Conservation (phyloP, 805 yeast species). For the Zygosaccharomyces kombuchaensis region DNA sequence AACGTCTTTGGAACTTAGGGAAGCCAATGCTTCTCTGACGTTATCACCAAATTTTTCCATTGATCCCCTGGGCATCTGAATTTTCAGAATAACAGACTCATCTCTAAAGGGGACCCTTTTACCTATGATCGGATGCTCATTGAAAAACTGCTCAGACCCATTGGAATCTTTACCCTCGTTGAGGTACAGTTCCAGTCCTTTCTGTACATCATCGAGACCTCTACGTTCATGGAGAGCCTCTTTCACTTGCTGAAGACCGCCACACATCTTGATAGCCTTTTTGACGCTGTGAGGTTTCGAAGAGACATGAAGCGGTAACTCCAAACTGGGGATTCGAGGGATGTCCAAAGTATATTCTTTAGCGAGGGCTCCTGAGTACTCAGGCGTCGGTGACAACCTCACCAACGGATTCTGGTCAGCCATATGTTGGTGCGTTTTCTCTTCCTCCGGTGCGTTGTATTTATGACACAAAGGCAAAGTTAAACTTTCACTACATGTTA, state of each 20-base stretch:
- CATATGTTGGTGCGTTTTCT: background rate
- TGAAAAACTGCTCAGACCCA: conserved; percentile 34
- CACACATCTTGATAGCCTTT: conserved; percentile 64
- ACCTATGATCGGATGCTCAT: conserved; percentile 63
- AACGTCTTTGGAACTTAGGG: conserved; percentile 35
- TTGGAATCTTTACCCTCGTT: conserved; percentile 40
- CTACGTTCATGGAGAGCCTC: conserved; percentile 33
- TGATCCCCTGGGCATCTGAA: conserved; percentile 55
- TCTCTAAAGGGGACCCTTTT: conserved; percentile 40
- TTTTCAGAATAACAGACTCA: conserved; percentile 56
- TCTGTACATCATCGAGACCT: conserved; percentile 21
- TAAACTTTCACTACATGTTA: background rate
- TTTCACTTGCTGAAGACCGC: conserved; percentile 46
- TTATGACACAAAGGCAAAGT: too few species aligned
- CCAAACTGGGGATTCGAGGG: conserved; percentile 71
- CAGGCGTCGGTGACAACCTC: conserved; percentile 14
- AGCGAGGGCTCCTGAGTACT: conserved; percentile 34
- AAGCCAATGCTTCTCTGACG: conserved; percentile 40
- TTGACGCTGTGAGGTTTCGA: conserved; percentile 42
- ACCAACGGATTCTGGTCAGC: conserved; percentile 3
- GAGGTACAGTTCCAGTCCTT: conserved; percentile 30
- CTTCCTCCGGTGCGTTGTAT: background rate
- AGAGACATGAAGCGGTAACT: conserved; percentile 67
- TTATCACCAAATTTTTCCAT: conserved; percentile 41
- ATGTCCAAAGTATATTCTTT: conserved; percentile 61